Conservation (phyloP, 768 basidiomycete species). For the Tricholoma hemisulphureum region DNA sequence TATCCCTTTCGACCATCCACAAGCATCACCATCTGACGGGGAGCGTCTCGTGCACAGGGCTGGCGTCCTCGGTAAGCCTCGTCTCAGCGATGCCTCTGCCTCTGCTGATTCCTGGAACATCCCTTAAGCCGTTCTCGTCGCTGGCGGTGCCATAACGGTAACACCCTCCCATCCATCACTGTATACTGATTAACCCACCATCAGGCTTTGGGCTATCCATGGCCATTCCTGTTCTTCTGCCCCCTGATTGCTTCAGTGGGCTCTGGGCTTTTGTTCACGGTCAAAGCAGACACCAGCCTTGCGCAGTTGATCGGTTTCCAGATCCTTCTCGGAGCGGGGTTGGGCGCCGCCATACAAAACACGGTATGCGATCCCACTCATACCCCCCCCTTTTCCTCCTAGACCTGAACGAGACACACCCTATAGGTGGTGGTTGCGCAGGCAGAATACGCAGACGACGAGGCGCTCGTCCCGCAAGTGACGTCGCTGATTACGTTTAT, state of each 20-base stretch:
- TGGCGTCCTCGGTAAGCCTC: background rate
- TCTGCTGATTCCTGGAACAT: too few species aligned
- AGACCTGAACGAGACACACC: background rate
- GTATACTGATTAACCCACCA: constrained; percentile 16
- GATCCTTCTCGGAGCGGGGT: constrained; percentile 34
- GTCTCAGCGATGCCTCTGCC: background rate
- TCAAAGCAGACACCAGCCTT: constrained; percentile 20
- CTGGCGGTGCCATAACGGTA: background rate
- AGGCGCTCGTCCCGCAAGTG: constrained; percentile 20
- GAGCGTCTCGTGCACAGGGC: background rate
- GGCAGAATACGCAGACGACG: constrained; percentile 20
- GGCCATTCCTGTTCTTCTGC: constrained; percentile 27
- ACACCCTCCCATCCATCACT: background rate
- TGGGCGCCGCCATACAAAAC: constrained; percentile 29
- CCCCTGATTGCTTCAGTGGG: constrained; percentile 32
- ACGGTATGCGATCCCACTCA: background rate
- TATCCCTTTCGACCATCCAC: constrained; percentile 15
- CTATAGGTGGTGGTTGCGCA: constrained; percentile 18
- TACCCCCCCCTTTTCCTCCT: too few species aligned
- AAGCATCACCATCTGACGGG: background rate
- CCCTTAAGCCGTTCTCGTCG: background rate
- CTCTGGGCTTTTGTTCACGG: constrained; percentile 36
- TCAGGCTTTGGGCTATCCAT: constrained; percentile 29
- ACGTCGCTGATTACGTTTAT: constrained; percentile 19
- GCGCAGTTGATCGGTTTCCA: constrained; percentile 36